Evolutionary conservation across 805 yeast genomes (phyloP).

Genomic region (Candida ulmi): DNA sequence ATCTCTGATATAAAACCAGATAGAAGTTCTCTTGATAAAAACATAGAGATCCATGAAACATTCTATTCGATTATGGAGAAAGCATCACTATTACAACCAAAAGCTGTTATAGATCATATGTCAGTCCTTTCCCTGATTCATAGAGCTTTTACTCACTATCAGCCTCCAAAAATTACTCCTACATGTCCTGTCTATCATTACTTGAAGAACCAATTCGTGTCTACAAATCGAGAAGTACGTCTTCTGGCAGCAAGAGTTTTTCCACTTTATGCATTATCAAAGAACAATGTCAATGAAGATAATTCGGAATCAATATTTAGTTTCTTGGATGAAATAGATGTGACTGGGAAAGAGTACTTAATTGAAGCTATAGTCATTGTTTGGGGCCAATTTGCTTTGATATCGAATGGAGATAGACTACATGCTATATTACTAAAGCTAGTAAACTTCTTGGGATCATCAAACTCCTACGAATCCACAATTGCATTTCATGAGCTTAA

Average conservation of each 20-base stretch:
- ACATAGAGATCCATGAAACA: background rate
- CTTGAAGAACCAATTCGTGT: slow-evolving; percentile 32
- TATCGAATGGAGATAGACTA: slow-evolving; percentile 61
- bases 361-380: slow-evolving; percentile 57
- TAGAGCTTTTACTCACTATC: slow-evolving; percentile 46
- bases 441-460: slow-evolving; percentile 59
- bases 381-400: slow-evolving; percentile 60
- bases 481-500: slow-evolving; percentile 62
- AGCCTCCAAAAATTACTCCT: slow-evolving; percentile 36
- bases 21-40: background rate
- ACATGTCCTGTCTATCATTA: slow-evolving; percentile 32
- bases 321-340: slow-evolving; percentile 36
- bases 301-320: slow-evolving; percentile 41
- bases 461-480: slow-evolving; percentile 59
- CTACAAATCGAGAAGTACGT: slow-evolving; percentile 50
- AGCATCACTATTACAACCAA: slow-evolving; percentile 4
- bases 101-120: slow-evolving; percentile 29
- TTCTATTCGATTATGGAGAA: too few species aligned
- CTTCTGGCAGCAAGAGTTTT: slow-evolving; percentile 45
- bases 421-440: slow-evolving; percentile 62
- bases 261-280: slow-evolving; percentile 43
- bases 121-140: slow-evolving; percentile 40
- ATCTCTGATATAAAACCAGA: background rate
- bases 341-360: slow-evolving; percentile 32
- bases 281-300: slow-evolving; percentile 33